A percentile compares a stretch with the other conserved stretches of the same genome.
Evolutionary conservation across 306 rosid genomes (phyloP).

Genomic region (Begonia loranthoides): DNA sequence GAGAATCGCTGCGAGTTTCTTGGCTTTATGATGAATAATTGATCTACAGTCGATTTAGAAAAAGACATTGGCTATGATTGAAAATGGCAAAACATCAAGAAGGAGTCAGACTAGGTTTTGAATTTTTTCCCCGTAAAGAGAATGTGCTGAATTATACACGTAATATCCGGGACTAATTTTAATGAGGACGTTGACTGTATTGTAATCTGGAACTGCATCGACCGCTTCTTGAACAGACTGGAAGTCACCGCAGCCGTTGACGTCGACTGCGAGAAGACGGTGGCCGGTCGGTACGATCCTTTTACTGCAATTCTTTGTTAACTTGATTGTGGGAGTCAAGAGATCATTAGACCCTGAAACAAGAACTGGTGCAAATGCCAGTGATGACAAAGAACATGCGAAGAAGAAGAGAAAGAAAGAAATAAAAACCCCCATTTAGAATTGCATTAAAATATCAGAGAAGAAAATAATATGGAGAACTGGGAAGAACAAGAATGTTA

Average conservation of each 20-base stretch:
- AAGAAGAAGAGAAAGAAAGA: not conserved
- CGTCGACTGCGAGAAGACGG: constrained; percentile 42
- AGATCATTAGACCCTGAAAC: too few species aligned
- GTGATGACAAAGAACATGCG: not conserved
- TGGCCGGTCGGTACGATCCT: constrained; percentile 63
- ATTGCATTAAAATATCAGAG: not conserved
- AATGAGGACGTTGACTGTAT: constrained; percentile 40
- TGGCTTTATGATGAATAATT: too few species aligned
- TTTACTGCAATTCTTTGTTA: constrained; percentile 6
- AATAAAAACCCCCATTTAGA: not conserved
- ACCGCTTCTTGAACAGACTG: constrained; percentile 68
- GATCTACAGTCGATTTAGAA: not conserved
- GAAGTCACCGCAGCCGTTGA: constrained; percentile 46
- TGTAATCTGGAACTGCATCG: constrained; percentile 44
- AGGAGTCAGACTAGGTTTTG: too few species aligned
- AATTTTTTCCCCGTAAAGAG: too few species aligned
- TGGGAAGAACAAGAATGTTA: too few species aligned
- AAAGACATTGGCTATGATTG: not conserved
- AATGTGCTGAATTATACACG: constrained; percentile 22
- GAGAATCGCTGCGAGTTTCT: too few species aligned
- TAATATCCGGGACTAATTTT: constrained; percentile 62
- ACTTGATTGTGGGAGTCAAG: constrained; percentile 5
- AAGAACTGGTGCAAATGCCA: too few species aligned
- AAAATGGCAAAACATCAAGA: too few species aligned
- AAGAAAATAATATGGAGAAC: not conserved